Conservation (phyloP, 768 basidiomycete genomes). For the Mycena rosella region DNA sequence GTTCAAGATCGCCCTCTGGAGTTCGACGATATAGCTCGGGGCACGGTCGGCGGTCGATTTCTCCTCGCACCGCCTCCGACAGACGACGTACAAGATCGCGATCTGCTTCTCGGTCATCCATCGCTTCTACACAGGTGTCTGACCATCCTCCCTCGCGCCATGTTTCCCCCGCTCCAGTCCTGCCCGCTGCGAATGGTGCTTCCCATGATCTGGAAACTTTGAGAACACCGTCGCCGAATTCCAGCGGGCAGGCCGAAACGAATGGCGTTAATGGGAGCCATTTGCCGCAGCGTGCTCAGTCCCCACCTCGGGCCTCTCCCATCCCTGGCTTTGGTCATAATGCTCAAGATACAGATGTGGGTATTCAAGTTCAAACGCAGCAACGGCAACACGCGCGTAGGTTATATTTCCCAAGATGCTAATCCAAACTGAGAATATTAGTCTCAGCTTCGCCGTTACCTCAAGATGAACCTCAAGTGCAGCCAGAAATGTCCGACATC, state of each 20-base stretch:
- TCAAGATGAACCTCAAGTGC: not conserved
- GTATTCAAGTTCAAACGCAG: not conserved
- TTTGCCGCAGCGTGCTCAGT: not conserved
- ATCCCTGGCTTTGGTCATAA: constrained; percentile 2
- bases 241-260: not conserved
- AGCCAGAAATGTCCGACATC: not conserved
- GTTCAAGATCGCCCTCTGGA: constrained; percentile 32
- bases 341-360: constrained; percentile 1
- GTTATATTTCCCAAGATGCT: not conserved
- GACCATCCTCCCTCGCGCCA: constrained; percentile 47
- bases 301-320: not conserved
- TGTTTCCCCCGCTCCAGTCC: constrained; percentile 19
- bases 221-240: not conserved
- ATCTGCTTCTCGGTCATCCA: constrained; percentile 68
- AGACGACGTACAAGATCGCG: constrained; percentile 55
- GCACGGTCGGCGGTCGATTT: constrained; percentile 30
- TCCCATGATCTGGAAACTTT: not conserved
- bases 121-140: constrained; percentile 65
- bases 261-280: not conserved
- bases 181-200: constrained; percentile 2
- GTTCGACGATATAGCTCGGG: constrained; percentile 19
- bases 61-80: constrained; percentile 37
- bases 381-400: constrained; percentile 1
- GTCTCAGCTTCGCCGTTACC: constrained; percentile 10
- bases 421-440: constrained; percentile 9